Evolutionary conservation across 371 early-diverging fungal genomes (phyloP).

Genomic region (Syncephalastrum monosporum): DNA sequence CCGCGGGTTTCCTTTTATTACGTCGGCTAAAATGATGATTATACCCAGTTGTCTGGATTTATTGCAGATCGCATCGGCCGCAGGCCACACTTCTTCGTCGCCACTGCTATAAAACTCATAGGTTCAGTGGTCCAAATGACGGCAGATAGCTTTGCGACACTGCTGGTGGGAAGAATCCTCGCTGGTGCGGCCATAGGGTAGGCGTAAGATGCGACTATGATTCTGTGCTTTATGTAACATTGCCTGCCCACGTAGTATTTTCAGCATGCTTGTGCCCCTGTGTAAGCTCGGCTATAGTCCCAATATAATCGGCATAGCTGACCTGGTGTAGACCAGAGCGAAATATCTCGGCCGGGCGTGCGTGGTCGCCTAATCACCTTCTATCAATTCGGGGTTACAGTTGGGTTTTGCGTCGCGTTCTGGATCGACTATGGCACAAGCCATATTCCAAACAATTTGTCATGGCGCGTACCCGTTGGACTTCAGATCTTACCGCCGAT

Average conservation of each 20-base stretch:
- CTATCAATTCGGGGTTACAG: conserved; percentile 88
- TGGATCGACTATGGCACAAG: conserved; percentile 41
- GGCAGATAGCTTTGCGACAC: conserved; percentile 45
- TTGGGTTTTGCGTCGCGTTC: conserved; percentile 51
- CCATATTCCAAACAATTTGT: conserved; percentile 14
- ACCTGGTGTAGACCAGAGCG: conserved; percentile 67
- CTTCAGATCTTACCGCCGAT: conserved; percentile 75
- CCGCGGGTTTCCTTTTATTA: neutral
- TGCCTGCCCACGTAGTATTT: conserved; percentile 17
- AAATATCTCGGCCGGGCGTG: conserved; percentile 78
- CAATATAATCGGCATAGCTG: no score
- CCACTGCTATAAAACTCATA: conserved; percentile 60
- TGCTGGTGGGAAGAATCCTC: conserved; percentile 71
- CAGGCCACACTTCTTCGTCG: conserved; percentile 42
- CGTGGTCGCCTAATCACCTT: conserved; percentile 89
- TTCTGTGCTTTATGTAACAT: no score
- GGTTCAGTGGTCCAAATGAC: conserved; percentile 72
- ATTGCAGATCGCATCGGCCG: conserved; percentile 40
- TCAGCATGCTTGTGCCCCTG: conserved; percentile 41
- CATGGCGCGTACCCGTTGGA: conserved; percentile 71
- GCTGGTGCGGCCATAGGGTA: conserved; percentile 68
- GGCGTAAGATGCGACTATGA: conserved; percentile 5
- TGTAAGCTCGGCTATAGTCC: conserved; percentile 21
- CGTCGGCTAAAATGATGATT: conserved; percentile 1
- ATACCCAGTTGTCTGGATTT: conserved; percentile 32